Percentiles rank a stretch among this genome's conserved stretches.
These are phyloP conservation scores for Ambispora gerdemannii DNA, from an alignment of 192 early-diverging fungal species.

Conservation along the genomic window DNA sequence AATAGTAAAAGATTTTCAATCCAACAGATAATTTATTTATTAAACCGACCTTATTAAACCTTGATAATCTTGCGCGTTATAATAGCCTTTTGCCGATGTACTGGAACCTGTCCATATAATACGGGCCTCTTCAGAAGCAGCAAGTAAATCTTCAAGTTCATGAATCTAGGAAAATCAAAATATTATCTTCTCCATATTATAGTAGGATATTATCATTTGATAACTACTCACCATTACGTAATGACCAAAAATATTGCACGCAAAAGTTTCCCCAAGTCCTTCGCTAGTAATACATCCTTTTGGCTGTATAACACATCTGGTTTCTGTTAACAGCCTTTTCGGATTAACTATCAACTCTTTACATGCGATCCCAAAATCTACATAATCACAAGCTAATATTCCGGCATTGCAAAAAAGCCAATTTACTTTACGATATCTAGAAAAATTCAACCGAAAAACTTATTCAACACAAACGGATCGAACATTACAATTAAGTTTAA, in stretches of 20 bases:
- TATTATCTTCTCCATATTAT: neutral
- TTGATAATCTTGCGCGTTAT: slow-evolving; percentile 50
- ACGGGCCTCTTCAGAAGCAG: slow-evolving; percentile 39
- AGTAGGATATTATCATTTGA: neutral
- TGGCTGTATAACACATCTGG: slow-evolving; percentile 45
- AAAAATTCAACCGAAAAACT: neutral
- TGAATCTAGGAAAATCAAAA: slow-evolving; percentile 38
- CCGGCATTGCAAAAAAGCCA: slow-evolving; percentile 59
- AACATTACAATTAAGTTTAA: neutral
- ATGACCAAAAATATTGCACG: slow-evolving; percentile 58
- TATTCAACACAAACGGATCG: too few species aligned
- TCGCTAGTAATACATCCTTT: slow-evolving; percentile 48
- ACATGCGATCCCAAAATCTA: slow-evolving; percentile 41
- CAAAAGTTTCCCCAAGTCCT: slow-evolving; percentile 51
- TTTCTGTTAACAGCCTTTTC: slow-evolving; percentile 37
- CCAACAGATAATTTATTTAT: too few species aligned
- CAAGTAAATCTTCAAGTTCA: slow-evolving; percentile 45
- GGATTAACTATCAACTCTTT: slow-evolving; percentile 36
- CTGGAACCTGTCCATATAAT: slow-evolving; percentile 58
- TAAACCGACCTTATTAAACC: slow-evolving; percentile 38
- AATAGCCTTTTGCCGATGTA: slow-evolving; percentile 37
- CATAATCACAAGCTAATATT: slow-evolving; percentile 37
- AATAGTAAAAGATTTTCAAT: slow-evolving; percentile 3
- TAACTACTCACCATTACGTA: slow-evolving; percentile 47
- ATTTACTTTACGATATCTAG: slow-evolving; percentile 41